Conservation (phyloP, 352 stramenopile genomes). For the Globisporangium recalcitrans region DNA sequence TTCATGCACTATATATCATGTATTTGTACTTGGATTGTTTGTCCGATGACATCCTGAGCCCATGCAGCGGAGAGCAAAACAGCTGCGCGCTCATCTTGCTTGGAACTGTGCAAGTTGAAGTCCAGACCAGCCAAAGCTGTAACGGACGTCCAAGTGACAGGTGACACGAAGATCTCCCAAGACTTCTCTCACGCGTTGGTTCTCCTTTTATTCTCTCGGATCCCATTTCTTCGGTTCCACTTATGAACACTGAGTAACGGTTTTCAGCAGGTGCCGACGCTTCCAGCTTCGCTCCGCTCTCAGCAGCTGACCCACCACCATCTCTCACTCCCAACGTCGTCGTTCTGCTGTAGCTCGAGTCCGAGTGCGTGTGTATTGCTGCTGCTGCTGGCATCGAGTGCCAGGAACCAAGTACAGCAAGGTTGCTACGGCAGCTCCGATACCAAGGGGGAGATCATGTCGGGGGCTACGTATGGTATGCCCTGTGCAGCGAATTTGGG, state of each 20-base stretch:
- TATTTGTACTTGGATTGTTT: not conserved
- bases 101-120: slow-evolving; percentile 2
- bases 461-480: slow-evolving; percentile 25
- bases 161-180: not conserved
- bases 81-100: too few relatives aligned
- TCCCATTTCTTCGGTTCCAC: not conserved
- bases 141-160: not conserved
- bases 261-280: slow-evolving; percentile 2
- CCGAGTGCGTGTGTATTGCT: slow-evolving; percentile 3
- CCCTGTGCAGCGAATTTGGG: not conserved
- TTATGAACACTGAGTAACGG: not conserved
- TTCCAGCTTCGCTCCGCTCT: not conserved
- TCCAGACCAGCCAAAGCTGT: not conserved
- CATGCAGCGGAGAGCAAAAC: not conserved
- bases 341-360: not conserved
- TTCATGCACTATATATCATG: slow-evolving; percentile 11
- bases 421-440: not conserved
- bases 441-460: slow-evolving; percentile 1
- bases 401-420: not conserved
- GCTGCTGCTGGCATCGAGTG: not conserved
- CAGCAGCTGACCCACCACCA: not conserved
- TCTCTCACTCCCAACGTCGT: not conserved
- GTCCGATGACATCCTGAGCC: not conserved
- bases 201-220: not conserved
- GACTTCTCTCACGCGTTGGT: not conserved